Conservation (phyloP, 768 basidiomycete genomes). For the Omphalotus guepiniiformis region DNA sequence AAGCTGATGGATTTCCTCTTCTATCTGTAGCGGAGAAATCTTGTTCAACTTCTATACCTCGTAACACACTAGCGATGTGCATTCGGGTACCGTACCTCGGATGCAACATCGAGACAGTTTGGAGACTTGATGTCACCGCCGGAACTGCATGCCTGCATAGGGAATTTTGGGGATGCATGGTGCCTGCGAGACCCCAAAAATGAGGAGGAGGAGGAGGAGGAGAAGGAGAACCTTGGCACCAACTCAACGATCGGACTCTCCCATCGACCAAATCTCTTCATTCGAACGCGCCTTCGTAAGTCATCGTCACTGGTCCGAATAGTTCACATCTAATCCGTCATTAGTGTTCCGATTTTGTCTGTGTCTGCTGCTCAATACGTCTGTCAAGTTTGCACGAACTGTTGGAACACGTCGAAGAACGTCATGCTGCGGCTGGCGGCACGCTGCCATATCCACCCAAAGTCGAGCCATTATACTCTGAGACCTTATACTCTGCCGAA, state of each 20-base stretch:
- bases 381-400: slow-evolving; percentile 2
- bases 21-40: slow-evolving; percentile 8
- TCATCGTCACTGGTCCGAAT: too few relatives aligned
- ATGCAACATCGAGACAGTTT: slow-evolving; percentile 14
- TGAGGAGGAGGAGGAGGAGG: too few relatives aligned
- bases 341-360: slow-evolving; percentile 3
- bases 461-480: too few relatives aligned
- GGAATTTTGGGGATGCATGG: slow-evolving; percentile 7
- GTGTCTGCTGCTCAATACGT: slow-evolving; percentile 1
- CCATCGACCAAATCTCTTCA: too few relatives aligned
- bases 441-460: too few relatives aligned
- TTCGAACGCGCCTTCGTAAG: too few relatives aligned
- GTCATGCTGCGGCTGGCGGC: too few relatives aligned
- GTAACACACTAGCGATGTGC: slow-evolving; percentile 11
- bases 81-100: slow-evolving; percentile 9
- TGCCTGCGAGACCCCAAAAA: too few relatives aligned
- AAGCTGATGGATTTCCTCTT: slow-evolving; percentile 9
- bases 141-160: slow-evolving; percentile 15
- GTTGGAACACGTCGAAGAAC: not conserved
- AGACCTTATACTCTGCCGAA: too few relatives aligned
- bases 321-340: not conserved
- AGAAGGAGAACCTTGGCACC: too few relatives aligned
- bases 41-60: slow-evolving; percentile 5
- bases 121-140: slow-evolving; percentile 14
- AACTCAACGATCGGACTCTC: too few relatives aligned